Evolutionary conservation across 148 eudicot species (phyloP).

Genomic region (Amaranthus palmeri): DNA sequence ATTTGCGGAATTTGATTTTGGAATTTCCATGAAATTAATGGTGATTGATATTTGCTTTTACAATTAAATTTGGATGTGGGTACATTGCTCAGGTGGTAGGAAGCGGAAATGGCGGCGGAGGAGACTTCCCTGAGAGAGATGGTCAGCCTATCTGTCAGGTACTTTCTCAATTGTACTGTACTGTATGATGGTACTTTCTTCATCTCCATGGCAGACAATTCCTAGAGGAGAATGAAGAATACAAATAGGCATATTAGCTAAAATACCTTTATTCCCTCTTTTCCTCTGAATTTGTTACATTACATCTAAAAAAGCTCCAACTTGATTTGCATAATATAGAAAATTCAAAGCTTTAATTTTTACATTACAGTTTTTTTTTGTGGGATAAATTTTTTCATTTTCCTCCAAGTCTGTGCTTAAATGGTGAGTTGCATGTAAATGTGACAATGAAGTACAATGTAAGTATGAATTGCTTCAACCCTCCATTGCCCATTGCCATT

Average conservation of each 20-base stretch:
- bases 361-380: not conserved
- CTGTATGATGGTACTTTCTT: not conserved
- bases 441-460: too few species aligned
- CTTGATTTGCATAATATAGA: not conserved
- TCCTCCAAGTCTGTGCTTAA: too few species aligned
- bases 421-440: too few species aligned
- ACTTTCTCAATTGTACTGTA: constrained; percentile 10
- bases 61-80: constrained; percentile 1
- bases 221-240: too few species aligned
- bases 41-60: constrained; percentile 6
- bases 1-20: not conserved
- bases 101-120: constrained; percentile 51
- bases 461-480: too few species aligned
- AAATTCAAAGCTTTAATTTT: not conserved
- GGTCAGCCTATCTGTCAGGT: constrained; percentile 97
- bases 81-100: constrained; percentile 39
- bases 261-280: too few species aligned
- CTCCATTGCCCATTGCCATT: too few species aligned
- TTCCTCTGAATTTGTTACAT: too few species aligned
- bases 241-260: too few species aligned
- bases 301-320: too few species aligned
- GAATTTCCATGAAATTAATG: not conserved
- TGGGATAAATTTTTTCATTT: not conserved
- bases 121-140: constrained; percentile 72
- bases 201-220: too few species aligned